phyloP scores from a whole-genome alignment of 2,329 filamentous ascomycete genomes.

The Rasamsonia emersonii region DNA sequence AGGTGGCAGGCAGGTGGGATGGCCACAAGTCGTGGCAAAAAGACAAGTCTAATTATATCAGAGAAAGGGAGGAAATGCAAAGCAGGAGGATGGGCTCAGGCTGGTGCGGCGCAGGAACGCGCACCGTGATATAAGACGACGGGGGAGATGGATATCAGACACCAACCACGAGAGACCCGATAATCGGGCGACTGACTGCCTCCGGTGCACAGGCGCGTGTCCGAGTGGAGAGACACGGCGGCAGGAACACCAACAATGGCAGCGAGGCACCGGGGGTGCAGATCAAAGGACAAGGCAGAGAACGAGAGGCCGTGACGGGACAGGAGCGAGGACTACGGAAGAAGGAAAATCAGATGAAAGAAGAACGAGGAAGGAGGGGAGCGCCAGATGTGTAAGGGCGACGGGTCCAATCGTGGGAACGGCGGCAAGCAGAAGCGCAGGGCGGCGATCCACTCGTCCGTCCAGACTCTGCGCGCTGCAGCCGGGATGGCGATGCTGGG shows the following conservation, averaged over 20 bases:
- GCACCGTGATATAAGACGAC: constrained; percentile 4
- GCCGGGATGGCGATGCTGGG: not conserved
- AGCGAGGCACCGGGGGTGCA: not conserved
- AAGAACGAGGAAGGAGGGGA: not conserved
- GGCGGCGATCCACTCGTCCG: not conserved
- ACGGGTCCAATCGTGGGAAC: not conserved
- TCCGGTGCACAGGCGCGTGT: no score
- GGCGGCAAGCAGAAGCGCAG: not conserved
- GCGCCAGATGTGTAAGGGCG: not conserved
- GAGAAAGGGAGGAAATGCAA: constrained; percentile 9
- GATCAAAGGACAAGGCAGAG: not conserved
- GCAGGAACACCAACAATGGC: constrained; percentile 1
- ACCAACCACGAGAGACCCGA: no score
- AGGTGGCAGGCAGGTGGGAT: not conserved
- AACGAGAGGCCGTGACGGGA: not conserved
- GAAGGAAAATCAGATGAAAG: constrained; percentile 4
- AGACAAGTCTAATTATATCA: constrained; percentile 5
- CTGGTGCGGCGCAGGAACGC: constrained; percentile 10
- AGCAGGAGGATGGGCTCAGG: no score
- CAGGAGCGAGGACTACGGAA: constrained; percentile 1
- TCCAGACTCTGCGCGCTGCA: not conserved
- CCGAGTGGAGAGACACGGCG: no score
- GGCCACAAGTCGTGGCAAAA: not conserved
- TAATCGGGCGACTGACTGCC: no score
- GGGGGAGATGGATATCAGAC: constrained; percentile 4